Percentiles rank a stretch among this genome's conserved stretches.
These are phyloP conservation scores for Huntiella savannae DNA, from an alignment of 2,329 filamentous ascomycete genomes.

Conservation along the genomic window DNA sequence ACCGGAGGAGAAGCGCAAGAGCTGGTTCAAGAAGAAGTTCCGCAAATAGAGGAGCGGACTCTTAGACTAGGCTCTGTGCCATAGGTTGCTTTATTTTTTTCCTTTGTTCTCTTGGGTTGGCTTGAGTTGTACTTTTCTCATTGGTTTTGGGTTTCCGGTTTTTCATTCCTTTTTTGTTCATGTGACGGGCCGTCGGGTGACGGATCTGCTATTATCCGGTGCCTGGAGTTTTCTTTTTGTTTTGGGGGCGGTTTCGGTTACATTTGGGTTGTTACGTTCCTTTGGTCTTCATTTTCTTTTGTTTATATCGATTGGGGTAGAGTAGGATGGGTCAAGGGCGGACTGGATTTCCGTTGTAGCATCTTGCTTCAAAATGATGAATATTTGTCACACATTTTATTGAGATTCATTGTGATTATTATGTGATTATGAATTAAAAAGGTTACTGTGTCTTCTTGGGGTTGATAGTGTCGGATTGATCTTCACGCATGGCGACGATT, in stretches of 20 bases:
- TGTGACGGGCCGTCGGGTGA: no score
- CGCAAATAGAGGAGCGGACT: constrained; percentile 11
- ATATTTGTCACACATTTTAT: no score
- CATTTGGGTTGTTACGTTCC: neutral
- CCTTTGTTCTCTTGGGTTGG: constrained; percentile 1
- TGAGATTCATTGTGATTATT: no score
- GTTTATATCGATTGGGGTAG: no score
- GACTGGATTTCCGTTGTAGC: no score
- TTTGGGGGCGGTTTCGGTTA: neutral
- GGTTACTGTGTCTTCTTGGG: constrained; percentile 29
- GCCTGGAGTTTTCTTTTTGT: neutral
- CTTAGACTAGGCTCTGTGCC: neutral
- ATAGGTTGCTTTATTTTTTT: neutral
- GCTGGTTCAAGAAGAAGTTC: constrained; percentile 59
- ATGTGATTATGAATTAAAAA: no score
- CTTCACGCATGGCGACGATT: constrained; percentile 78
- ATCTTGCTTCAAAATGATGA: no score
- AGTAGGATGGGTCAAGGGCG: no score
- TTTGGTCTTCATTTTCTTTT: no score
- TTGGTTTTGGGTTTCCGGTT: neutral
- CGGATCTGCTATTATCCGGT: neutral
- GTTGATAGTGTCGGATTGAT: constrained; percentile 31
- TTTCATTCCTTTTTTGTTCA: no score
- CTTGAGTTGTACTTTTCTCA: neutral
- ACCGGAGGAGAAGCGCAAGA: constrained; percentile 56